These are phyloP conservation scores for Hypoxylon fuscum DNA, from an alignment of 495 filamentous ascomycete species.

Conservation along the genomic window DNA sequence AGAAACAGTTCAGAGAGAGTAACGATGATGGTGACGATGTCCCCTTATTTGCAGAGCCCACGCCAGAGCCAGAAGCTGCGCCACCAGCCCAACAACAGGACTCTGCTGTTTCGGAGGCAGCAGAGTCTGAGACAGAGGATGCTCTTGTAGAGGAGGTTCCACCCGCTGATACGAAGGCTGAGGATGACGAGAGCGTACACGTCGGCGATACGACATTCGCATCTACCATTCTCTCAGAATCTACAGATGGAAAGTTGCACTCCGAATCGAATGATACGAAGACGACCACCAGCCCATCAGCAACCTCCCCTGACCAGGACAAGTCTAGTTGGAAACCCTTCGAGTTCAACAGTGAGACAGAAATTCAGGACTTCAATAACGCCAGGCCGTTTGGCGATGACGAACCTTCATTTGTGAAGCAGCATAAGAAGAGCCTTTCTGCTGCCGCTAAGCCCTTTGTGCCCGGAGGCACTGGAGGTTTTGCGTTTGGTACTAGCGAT, in stretches of 20 bases:
- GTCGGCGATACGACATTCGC: conserved; percentile 54
- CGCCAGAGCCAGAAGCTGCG: conserved; percentile 61
- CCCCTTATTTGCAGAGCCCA: conserved; percentile 69
- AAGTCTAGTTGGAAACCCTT: conserved; percentile 54
- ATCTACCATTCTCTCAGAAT: conserved; percentile 55
- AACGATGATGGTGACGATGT: conserved; percentile 71
- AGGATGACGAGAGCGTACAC: conserved; percentile 57
- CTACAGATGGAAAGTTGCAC: conserved; percentile 55
- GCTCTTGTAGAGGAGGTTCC: conserved; percentile 18
- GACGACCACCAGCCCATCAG: conserved; percentile 57
- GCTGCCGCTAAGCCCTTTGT: conserved; percentile 73
- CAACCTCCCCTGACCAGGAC: conserved; percentile 51
- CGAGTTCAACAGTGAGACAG: conserved; percentile 51
- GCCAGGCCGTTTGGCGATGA: conserved; percentile 52
- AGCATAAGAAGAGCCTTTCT: conserved; percentile 69
- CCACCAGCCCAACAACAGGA: conserved; percentile 49
- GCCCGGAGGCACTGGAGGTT: conserved; percentile 66
- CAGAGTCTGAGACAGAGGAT: conserved; percentile 46
- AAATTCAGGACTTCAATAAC: conserved; percentile 53
- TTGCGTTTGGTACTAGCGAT: conserved; percentile 46
- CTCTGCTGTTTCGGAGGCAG: conserved; percentile 23
- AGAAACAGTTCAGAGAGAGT: conserved; percentile 69
- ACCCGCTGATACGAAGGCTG: conserved; percentile 46
- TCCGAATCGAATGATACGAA: conserved; percentile 60
- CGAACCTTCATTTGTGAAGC: conserved; percentile 46